Percentiles rank a stretch among this genome's conserved stretches.
Evolutionary conservation across 2,329 filamentous ascomycete species (phyloP).

Genomic region (Nemania bipapillata): DNA sequence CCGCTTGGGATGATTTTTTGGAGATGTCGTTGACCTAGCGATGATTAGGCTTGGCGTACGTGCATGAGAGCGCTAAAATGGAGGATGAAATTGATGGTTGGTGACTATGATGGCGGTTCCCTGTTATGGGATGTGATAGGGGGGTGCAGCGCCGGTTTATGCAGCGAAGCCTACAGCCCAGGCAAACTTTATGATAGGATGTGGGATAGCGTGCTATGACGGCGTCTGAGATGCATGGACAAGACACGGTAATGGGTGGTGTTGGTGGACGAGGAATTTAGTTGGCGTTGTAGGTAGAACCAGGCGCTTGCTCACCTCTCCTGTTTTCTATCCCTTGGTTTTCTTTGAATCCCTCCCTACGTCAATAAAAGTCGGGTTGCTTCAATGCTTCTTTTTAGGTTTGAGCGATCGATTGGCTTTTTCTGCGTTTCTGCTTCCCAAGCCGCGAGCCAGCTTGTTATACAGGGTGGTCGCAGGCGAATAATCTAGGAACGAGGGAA

Average conservation of each 20-base stretch:
- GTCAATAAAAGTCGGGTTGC: conserved; percentile 6
- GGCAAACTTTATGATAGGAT: conserved; percentile 11
- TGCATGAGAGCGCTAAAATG: conserved; percentile 12
- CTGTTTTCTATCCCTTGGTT: conserved; percentile 18
- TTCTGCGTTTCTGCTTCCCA: conserved; percentile 13
- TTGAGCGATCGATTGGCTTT: conserved; percentile 28
- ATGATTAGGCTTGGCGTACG: conserved; percentile 27
- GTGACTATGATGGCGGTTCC: conserved; percentile 1
- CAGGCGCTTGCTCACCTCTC: conserved; percentile 29
- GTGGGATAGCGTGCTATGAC: conserved; percentile 6
- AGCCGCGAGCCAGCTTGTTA: conserved; percentile 5
- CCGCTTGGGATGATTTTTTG: conserved; percentile 14
- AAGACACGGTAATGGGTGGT: neutral
- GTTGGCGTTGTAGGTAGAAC: neutral
- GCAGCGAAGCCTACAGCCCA: conserved; percentile 5
- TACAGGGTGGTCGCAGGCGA: conserved; percentile 19
- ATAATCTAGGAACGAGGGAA: conserved; percentile 30
- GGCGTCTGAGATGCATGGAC: neutral
- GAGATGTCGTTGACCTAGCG: conserved; percentile 32
- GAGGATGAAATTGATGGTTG: conserved; percentile 14
- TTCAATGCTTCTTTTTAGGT: conserved; percentile 16
- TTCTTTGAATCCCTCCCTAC: neutral
- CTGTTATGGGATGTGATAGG: conserved; percentile 4
- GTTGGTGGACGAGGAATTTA: neutral
- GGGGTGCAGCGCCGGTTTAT: neutral